Evolutionary conservation across 2,329 filamentous ascomycete genomes (phyloP).

Genomic region (Cladosporium colombiae): DNA sequence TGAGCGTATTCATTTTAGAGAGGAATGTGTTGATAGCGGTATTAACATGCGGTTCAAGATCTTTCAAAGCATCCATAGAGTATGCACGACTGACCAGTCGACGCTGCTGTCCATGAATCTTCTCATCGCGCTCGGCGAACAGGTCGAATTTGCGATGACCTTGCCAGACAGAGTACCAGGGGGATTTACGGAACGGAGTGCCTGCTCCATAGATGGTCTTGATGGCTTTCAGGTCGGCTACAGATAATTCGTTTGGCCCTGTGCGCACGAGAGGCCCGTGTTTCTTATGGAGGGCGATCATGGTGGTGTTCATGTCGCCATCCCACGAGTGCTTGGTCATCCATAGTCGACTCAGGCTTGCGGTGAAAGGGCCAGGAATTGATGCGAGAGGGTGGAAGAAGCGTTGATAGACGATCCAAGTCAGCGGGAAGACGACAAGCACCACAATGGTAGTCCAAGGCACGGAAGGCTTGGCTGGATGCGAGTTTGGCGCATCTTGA

Average conservation of each 20-base stretch:
- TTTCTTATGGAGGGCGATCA: constrained; percentile 31
- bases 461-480: neutral
- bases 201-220: constrained; percentile 41
- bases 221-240: constrained; percentile 33
- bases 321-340: constrained; percentile 35
- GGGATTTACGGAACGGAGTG: constrained; percentile 44
- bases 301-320: constrained; percentile 33
- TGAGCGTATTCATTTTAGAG: constrained; percentile 34
- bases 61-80: constrained; percentile 41
- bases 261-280: constrained; percentile 36
- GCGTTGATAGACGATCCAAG: constrained; percentile 31
- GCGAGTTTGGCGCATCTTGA: neutral
- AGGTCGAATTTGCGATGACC: constrained; percentile 43
- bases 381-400: constrained; percentile 31
- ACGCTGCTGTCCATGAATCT: constrained; percentile 39
- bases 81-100: constrained; percentile 40
- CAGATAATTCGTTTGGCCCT: constrained; percentile 32
- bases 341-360: constrained; percentile 34
- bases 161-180: constrained; percentile 46
- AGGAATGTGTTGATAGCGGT: constrained; percentile 40
- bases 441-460: constrained; percentile 12
- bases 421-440: constrained; percentile 9
- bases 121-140: constrained; percentile 42
- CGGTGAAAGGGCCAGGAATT: constrained; percentile 33
- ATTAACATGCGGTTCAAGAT: constrained; percentile 45